Evolutionary conservation across 805 yeast species (phyloP).

Genomic region (Saccharomycopsis vini): DNA sequence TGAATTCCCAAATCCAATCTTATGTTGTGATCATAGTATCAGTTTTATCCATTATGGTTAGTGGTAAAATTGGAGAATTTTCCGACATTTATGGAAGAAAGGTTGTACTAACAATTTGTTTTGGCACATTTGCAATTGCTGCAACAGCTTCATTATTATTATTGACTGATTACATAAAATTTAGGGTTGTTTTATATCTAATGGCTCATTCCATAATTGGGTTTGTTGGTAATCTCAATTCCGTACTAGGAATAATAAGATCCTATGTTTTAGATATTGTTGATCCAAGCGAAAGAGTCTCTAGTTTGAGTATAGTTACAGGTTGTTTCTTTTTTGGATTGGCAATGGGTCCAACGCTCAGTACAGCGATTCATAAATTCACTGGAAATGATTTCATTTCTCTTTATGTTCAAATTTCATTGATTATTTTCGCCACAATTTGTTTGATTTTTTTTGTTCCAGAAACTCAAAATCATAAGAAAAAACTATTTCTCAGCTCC

Average conservation of each 20-base stretch:
- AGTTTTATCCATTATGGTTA: constrained; percentile 38
- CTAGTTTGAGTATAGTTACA: constrained; percentile 47
- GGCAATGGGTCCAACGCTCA: constrained; percentile 53
- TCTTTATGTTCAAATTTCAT: constrained; percentile 24
- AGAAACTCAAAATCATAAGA: too few relatives aligned
- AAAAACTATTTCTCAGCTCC: too few relatives aligned
- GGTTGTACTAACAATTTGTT: constrained; percentile 33
- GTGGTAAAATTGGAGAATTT: constrained; percentile 53
- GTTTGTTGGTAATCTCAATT: constrained; percentile 54
- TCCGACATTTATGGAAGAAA: constrained; percentile 62
- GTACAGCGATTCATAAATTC: constrained; percentile 16
- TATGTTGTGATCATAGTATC: constrained; percentile 34
- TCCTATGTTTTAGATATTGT: constrained; percentile 71
- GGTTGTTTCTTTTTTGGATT: constrained; percentile 54
- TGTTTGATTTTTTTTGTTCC: constrained; percentile 36
- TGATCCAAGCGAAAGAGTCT: constrained; percentile 48
- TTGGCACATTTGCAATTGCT: constrained; percentile 22
- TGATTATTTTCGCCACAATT: constrained; percentile 29
- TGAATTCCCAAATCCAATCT: constrained; percentile 42
- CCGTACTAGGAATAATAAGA: constrained; percentile 48
- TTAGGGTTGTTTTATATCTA: constrained; percentile 26
- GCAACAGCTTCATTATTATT: constrained; percentile 22
- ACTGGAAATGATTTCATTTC: constrained; percentile 26
- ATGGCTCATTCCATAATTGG: constrained; percentile 37
- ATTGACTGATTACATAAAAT: constrained; percentile 16